Evolutionary conservation across 495 filamentous ascomycete genomes (phyloP), one percentile per base, ranked within the genome.

Genomic region (Penicillium ucsense): DNA sequence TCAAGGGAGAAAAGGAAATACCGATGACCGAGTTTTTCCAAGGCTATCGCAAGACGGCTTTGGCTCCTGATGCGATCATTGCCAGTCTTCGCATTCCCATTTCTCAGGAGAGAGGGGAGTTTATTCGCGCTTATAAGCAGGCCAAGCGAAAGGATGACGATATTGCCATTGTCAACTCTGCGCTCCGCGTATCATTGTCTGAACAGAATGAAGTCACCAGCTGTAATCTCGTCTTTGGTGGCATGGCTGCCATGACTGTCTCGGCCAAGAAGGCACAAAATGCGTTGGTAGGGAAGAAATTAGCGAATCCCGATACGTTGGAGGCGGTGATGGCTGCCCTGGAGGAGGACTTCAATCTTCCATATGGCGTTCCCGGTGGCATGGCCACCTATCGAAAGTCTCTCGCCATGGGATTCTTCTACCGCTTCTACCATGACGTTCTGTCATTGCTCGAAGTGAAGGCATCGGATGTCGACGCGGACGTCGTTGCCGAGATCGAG

Each of bases 311-410:
- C 5, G 74, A 79, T 35, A 94, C 88, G 0, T 73, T 97, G 0
- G 91, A 97, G 66, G 86, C 85, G 2, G 76, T 82, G 6, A 95
- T 96, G 86, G 84, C 78, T 55, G 83, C 88, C 0, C 68, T 97
- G 45, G 90, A 86, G 53, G 76, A 82, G 50, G 91, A 96, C 53
- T 97, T 96, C 56, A 75, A 90, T 57, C 69, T 97, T 8, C 70
- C 75, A 27, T 97, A 90, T 56, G 79, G 88, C 27, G 90, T 95
- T 1, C 89, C 89, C 0, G 91, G 91, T 49, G 91, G 91, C 35
- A 97, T 97, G 91, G 89, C 91, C 8, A 94, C 86, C 3, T 97
- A 95, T 65, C 74, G 91, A 27, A 95, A 92, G 56, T 88, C 89
- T 8, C 72, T 96, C 36, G 91, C 91, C 0, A 71, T 96, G 36